Evolutionary conservation across 768 basidiomycete genomes (phyloP).

Genomic region (Epithele typhae): DNA sequence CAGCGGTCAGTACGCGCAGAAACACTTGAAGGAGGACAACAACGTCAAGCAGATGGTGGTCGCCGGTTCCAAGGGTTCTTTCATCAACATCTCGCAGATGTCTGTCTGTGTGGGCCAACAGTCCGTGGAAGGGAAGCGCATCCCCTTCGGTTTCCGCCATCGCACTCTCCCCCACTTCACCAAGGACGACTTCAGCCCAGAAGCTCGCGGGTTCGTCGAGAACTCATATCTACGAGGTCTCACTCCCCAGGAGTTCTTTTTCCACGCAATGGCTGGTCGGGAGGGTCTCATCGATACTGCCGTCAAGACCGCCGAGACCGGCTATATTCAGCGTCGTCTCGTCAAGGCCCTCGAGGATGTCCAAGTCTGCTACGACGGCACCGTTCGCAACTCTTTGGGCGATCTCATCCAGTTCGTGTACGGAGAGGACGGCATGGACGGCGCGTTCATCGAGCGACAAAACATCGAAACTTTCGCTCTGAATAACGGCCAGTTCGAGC

Average conservation of each 20-base stretch:
- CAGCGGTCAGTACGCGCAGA: slow-evolving; percentile 95
- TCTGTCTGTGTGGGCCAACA: slow-evolving; percentile 99
- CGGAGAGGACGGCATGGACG: slow-evolving; percentile 99
- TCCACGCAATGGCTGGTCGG: slow-evolving; percentile 99
- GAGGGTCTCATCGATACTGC: slow-evolving; percentile 99
- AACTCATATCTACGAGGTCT: slow-evolving; percentile 96
- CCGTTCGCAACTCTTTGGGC: slow-evolving; percentile 94
- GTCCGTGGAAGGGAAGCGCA: slow-evolving; percentile 95
- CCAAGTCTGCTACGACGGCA: slow-evolving; percentile 96
- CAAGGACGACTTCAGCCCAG: slow-evolving; percentile 97
- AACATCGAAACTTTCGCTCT: slow-evolving; percentile 86
- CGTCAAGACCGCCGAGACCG: slow-evolving; percentile 99
- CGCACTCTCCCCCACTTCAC: slow-evolving; percentile 96
- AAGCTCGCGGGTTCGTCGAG: slow-evolving; percentile 97
- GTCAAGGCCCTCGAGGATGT: slow-evolving; percentile 98
- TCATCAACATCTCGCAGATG: slow-evolving; percentile 99
- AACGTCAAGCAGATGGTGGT: slow-evolving; percentile 99
- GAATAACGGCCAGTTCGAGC: slow-evolving; percentile 79
- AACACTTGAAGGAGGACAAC: slow-evolving; percentile 97
- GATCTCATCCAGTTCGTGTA: slow-evolving; percentile 96
- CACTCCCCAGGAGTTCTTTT: slow-evolving; percentile 98
- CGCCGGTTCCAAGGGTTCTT: slow-evolving; percentile 96
- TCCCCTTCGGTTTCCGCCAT: slow-evolving; percentile 97
- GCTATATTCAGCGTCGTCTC: slow-evolving; percentile 96
- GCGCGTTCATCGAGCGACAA: slow-evolving; percentile 95